Conservation (phyloP, 2,329 filamentous ascomycete genomes). For the Penicillium sp. region DNA sequence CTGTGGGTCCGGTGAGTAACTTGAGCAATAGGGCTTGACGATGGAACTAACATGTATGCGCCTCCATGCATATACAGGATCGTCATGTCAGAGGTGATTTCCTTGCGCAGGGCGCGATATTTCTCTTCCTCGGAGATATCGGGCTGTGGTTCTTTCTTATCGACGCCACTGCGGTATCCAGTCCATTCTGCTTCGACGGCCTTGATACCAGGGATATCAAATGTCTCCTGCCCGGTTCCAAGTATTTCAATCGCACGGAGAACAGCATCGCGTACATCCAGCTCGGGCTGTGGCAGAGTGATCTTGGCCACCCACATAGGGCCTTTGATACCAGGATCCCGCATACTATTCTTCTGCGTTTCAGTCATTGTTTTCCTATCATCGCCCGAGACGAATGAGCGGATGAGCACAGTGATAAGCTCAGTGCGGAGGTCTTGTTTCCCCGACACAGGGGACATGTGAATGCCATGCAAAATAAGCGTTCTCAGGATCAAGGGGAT, state of each 20-base stretch:
- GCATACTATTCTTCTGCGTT: constrained; percentile 62
- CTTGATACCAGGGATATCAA: constrained; percentile 34
- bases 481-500: constrained; percentile 47
- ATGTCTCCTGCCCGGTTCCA: constrained; percentile 40
- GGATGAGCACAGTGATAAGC: constrained; percentile 69
- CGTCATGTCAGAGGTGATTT: constrained; percentile 41
- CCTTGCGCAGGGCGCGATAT: constrained; percentile 41
- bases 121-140: constrained; percentile 46
- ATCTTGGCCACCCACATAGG: constrained; percentile 78
- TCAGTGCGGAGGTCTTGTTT: constrained; percentile 79
- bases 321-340: constrained; percentile 70
- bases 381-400: constrained; percentile 57
- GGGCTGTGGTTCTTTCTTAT: constrained; percentile 38
- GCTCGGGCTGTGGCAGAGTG: constrained; percentile 57
- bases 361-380: constrained; percentile 53
- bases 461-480: constrained; percentile 51
- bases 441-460: constrained; percentile 66
- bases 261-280: constrained; percentile 44
- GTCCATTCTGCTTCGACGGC: constrained; percentile 49
- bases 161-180: constrained; percentile 41
- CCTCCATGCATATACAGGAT: constrained; percentile 51
- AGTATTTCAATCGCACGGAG: constrained; percentile 40
- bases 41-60: constrained; percentile 42
- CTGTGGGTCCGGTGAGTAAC: constrained; percentile 23
- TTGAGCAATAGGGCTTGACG: background rate